Base-by-base conservation (phyloP, 148 eudicot species). In the Rheum nobile region DNA sequence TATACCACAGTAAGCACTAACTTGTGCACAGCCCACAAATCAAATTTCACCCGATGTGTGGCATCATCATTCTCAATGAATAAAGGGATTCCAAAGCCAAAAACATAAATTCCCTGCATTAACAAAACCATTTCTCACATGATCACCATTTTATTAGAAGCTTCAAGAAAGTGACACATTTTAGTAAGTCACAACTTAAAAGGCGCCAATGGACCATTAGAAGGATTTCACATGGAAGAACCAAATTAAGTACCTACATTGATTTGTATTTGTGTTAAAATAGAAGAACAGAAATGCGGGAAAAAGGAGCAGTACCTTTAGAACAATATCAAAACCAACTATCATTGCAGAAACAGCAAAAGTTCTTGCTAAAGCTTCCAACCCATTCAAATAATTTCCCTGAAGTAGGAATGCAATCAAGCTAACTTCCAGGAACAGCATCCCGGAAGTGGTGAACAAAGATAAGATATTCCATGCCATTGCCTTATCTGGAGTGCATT, bases 321-420 rank as follows among this genome's bases (percentile, higher is more conserved):
- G 83, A 78, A 87, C 75, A 69, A 89, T 80, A 72, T 91, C 97
- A 52, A 88, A 75, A 76, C 89, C 93, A 80, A 89, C 91, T 67
- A 91, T 75, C 55, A 89, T 71, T 24, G 88, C 91, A 35, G 97
- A 91, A 75, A 91, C 72, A 48, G 83, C 84, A 82, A 91, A 91
- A 14, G 97, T 89, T 69, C 86, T 86, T 34, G 90, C 87, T 76
- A 91, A 77, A 75, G 93, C 90, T 79, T 91, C 97, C 75, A 79
- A 72, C 21, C 97, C 91, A 79, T 86, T 89, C 1, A 85, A 81
- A 81, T 87, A 78, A 75, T 88, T 88, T 76, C 93, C 97, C 83
- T 91, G 97, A 74, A 91, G 94, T 80, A 91, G 76, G 82, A 91
- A 91, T 61, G 97, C 93, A 82, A 91, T 86, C 85, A 91, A 87